Base-by-base conservation (phyloP, 768 basidiomycete species). In the Trametes punicea region DNA sequence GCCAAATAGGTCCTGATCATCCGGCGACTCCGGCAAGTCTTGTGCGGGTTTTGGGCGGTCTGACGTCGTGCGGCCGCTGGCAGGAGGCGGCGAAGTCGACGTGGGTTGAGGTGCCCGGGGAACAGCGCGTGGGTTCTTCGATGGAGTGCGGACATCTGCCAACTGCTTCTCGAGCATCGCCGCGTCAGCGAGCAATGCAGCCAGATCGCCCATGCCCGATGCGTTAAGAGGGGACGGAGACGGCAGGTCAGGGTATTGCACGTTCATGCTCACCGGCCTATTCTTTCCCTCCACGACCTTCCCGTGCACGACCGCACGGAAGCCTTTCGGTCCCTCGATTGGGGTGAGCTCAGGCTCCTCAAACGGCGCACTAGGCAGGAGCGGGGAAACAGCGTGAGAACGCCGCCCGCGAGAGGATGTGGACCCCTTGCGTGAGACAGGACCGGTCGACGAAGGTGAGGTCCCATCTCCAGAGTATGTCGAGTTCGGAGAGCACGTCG, bases 51-150 rank as follows among this genome's bases (percentile, higher is more conserved):
- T 39, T 6, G 61, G 58, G 15, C 56, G 31, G 18, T 64, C 57
- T 0, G 59, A 51, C 1, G 42, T 42, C 11, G 57, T 34, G 21
- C 51, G 30, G 44, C 63, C 33, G 33, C 3, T 20, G 79, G 80
- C 62, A 80, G 82, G 18, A 80, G 77, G 81, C 6, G 77, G 75
- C 6, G 74, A 69, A 0, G 70, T 67, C 61, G 16, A 52, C 66
- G 36, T 67, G 60, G 39, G 63, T 58, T 40, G 65, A 65, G 21
- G 66, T 59, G 4, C 56, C 50, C 68, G 67, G 1, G 61, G 20
- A 29, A 56, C 50, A 13, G 59, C 34, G 18, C 52, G 26, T 3
- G 38, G 23, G 55, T 57, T 62, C 56, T 62, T 64, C 13, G 51
- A 31, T 2, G 65, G 62, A 1, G 62, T 46, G 18, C 61, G 54